phyloP scores from a whole-genome alignment of 306 rosid species.

The Dicorynia guianensis region DNA sequence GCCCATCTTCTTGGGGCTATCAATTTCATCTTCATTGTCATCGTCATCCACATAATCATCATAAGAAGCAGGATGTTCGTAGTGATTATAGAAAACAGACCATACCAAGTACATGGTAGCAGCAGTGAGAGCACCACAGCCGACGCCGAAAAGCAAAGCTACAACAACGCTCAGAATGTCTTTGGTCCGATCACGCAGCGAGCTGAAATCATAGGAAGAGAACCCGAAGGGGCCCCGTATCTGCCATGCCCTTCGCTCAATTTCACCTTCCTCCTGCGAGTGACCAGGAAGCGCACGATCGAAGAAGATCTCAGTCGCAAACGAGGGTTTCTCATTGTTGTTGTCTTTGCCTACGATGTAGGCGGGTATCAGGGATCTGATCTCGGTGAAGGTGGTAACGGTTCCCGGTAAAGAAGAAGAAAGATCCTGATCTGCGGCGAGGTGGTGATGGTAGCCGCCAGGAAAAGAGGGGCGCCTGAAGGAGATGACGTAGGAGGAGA shows the following conservation, averaged over 20 bases:
- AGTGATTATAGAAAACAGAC: conserved; percentile 58
- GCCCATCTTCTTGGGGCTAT: conserved; percentile 65
- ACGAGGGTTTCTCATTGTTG: conserved; percentile 19
- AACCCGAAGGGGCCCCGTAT: conserved; percentile 21
- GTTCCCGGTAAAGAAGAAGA: conserved; percentile 37
- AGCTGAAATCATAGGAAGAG: conserved; percentile 59
- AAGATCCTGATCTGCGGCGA: conserved; percentile 24
- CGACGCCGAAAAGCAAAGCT: conserved; percentile 78
- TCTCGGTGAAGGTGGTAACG: conserved; percentile 53
- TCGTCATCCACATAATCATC: conserved; percentile 43
- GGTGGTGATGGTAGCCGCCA: conserved; percentile 28
- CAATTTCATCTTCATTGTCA: conserved; percentile 29
- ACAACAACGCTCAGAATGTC: conserved; percentile 77
- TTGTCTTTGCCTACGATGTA: neutral
- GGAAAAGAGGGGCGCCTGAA: conserved; percentile 32
- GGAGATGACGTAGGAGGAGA: conserved; percentile 66
- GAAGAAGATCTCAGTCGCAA: conserved; percentile 25
- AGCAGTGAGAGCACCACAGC: conserved; percentile 79
- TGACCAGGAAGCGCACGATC: conserved; percentile 31
- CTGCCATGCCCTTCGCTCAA: neutral
- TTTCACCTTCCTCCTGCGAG: neutral
- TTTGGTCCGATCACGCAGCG: conserved; percentile 78
- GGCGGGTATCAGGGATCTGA: conserved; percentile 34
- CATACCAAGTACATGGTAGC: conserved; percentile 76
- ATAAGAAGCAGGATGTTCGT: conserved; percentile 32